These are phyloP conservation scores for Magnolia sinica DNA, from an alignment of 164 flowering plant genomes.

Conservation along the genomic window DNA sequence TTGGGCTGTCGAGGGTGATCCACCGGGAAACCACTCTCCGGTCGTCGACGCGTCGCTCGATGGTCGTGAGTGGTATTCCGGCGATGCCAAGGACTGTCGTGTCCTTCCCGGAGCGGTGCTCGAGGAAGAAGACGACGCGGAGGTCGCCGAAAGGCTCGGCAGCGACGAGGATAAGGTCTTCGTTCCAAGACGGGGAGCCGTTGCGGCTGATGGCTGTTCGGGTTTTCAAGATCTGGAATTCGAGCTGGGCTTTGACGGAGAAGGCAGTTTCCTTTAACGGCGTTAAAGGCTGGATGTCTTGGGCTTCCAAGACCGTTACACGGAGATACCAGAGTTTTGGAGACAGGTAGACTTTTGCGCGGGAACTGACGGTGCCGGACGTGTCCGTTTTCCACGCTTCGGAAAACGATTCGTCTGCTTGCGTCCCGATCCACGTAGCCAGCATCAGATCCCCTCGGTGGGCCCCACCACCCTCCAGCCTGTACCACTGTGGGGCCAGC, in stretches of 20 bases:
- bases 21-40: conserved; percentile 71
- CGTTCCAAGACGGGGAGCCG: conserved; percentile 78
- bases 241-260: conserved; percentile 58
- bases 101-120: conserved; percentile 44
- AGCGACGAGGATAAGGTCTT: conserved; percentile 76
- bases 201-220: conserved; percentile 34
- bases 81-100: conserved; percentile 40
- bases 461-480: conserved; percentile 73
- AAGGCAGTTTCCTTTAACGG: conserved; percentile 40
- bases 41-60: conserved; percentile 85
- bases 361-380: conserved; percentile 32
- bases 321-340: conserved; percentile 90
- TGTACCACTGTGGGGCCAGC: conserved; percentile 91
- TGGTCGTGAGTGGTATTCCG: conserved; percentile 48
- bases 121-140: conserved; percentile 39
- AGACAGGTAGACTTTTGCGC: conserved; percentile 70
- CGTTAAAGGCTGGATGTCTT: conserved; percentile 43
- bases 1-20: conserved; percentile 49
- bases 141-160: conserved; percentile 83
- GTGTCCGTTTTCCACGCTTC: conserved; percentile 88
- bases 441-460: conserved; percentile 72
- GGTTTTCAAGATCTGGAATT: conserved; percentile 65
- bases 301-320: conserved; percentile 73
- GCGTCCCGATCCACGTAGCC: conserved; percentile 92
- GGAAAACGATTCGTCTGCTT: conserved; percentile 84